Base-by-base conservation (phyloP, 2,329 filamentous ascomycete species). In the Penicillium verrucosum region DNA sequence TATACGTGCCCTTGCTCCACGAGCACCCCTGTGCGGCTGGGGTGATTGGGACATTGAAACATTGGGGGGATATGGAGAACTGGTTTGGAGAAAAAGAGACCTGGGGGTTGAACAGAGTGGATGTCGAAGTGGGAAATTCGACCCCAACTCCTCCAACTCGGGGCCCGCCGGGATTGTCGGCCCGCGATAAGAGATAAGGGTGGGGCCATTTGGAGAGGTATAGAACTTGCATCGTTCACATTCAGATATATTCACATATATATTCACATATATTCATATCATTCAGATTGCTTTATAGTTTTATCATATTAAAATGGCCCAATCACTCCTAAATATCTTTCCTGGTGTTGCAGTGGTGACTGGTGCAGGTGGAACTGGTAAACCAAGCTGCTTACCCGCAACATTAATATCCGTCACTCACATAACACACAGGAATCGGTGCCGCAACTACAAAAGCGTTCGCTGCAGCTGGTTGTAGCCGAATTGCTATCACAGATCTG, bases 401-500 rank as follows among this genome's bases (percentile, higher is more conserved):
- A 23, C 14, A 45, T 53, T 32, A 32, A 16, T 27, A 57, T 44
- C 5, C 2, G 43, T 34, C 14, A 49, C 34, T 38, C 27, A 42
- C 41, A 47, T 18, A 18, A 23, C 9, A 2, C 7, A 2, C 37
- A 83, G 82, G 83, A 32, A 85, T 85, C 58, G 83, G 82, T 3
- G 79, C 78, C 2, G 81, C 82, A 1, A 78, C 82, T 2, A 79
- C 79, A 10, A 77, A 70, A 55, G 80, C 76, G 0, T 83, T 85
- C 63, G 81, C 76, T 1, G 69, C 66, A 2, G 77, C 78, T 0
- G 82, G 82, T 12, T 83, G 81, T 65, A 67, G 75, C 0, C 72
- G 71, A n/a, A 74, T 85, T 12, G 80, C 78, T 44, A 80, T 85
- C 48, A 83, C 81, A 12, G 82, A 85, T 60, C 70, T 83, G 53